These are phyloP conservation scores for Vigna mungo DNA, from an alignment of 306 rosid genomes.

Conservation along the genomic window DNA sequence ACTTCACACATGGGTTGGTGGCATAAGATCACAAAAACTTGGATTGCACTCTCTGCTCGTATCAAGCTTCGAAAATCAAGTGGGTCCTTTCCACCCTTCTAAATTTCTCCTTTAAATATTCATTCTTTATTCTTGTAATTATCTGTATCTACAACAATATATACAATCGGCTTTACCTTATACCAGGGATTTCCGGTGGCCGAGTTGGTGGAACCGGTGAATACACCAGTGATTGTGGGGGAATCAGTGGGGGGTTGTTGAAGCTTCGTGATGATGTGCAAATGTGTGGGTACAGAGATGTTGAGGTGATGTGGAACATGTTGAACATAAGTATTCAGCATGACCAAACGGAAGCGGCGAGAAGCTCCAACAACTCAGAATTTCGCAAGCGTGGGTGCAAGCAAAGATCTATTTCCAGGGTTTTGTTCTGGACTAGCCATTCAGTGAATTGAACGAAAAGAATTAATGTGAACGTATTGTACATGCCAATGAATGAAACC, in stretches of 20 bases:
- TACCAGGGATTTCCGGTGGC: conserved; percentile 11
- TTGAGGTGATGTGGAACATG: conserved; percentile 74
- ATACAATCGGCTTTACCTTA: too few relatives aligned
- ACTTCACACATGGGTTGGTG: conserved; percentile 57
- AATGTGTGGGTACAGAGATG: conserved; percentile 68
- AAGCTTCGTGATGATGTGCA: conserved; percentile 66
- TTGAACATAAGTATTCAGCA: conserved; percentile 40
- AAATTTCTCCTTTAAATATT: neutral
- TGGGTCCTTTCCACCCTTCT: conserved; percentile 10
- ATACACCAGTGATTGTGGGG: neutral
- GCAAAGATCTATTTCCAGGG: conserved; percentile 29
- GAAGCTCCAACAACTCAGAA: neutral
- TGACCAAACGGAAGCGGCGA: conserved; percentile 23
- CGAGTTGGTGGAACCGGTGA: neutral
- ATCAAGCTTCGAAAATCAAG: conserved; percentile 60
- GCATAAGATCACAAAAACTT: conserved; percentile 53
- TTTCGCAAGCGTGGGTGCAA: conserved; percentile 21
- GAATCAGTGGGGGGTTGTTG: conserved; percentile 43
- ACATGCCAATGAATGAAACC: neutral
- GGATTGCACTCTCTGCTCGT: conserved; percentile 46
- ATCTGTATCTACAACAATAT: too few relatives aligned
- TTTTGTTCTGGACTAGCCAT: conserved; percentile 44
- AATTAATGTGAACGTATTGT: conserved; percentile 2
- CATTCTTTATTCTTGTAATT: neutral
- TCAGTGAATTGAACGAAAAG: too few relatives aligned